Base-by-base conservation (phyloP, 2,329 filamentous ascomycete genomes). In the Apiospora kogelbergensis region DNA sequence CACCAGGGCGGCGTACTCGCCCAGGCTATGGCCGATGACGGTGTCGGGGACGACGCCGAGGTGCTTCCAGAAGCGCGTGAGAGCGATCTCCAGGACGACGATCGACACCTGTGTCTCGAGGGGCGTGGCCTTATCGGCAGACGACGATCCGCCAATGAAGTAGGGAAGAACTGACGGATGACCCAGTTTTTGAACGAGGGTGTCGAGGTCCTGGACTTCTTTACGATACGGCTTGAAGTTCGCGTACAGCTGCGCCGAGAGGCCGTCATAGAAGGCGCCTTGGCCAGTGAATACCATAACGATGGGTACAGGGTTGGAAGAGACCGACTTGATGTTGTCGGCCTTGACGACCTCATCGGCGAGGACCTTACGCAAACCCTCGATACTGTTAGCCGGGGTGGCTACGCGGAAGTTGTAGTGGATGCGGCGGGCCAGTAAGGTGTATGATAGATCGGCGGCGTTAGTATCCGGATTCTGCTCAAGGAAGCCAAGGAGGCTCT, bases 1-100 rank as follows among this genome's bases (percentile, higher is more conserved):
- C 71, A 87, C 82, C 1, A 90, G 81, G 48, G 88, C 87, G 63
- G 88, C 87, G 73, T 89, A 89, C 75, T 90, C 88, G 65, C 88
- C 88, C 60, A 90, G 79, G 70, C 44, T 46, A 9, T 46, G 44
- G 44, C 44, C 44, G n/a, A 42, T 42, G 40, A 83, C 81, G 6
- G 77, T 83, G 48, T 81, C 80, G 67, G 82, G 81, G 15, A 73
- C 74, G 24, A 83, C 70, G 37, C 80, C 81, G 70, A 78, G 77
- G 7, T 76, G 78, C 30, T 70, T 73, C 79, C 80, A 82, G 20
- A 81, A 72, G 53, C 75, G 74, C 11, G 77, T 76, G 6, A 83
- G 72, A 6, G 82, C 80, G 24, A 80, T 81, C 70, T 83, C 74
- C 17, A 78, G 69, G 75, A 72, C 46, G 79, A 26, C 2, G 10